Conservation (phyloP, 148 eudicot genomes). For the Cornus suecica region DNA sequence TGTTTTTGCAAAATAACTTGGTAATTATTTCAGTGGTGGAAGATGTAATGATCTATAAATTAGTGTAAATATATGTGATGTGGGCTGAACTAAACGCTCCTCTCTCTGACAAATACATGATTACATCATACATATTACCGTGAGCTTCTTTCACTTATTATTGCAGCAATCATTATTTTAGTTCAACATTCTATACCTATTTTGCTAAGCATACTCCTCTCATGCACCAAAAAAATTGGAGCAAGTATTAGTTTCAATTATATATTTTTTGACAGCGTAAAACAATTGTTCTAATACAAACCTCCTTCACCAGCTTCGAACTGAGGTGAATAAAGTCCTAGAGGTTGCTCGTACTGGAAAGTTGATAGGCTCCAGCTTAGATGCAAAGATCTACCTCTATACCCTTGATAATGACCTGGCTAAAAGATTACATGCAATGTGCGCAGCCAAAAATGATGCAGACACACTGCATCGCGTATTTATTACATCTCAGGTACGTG, state of each 20-base stretch:
- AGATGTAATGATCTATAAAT: too few species aligned
- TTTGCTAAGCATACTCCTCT: not conserved
- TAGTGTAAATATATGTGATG: too few species aligned
- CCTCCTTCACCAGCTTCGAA: conserved; percentile 62
- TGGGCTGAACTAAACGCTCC: too few species aligned
- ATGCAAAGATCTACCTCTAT: conserved; percentile 89
- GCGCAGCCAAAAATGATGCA: conserved; percentile 61
- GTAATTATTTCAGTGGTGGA: too few species aligned
- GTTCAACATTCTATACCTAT: too few species aligned
- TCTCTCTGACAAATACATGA: too few species aligned
- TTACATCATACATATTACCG: too few species aligned
- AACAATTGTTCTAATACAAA: not conserved
- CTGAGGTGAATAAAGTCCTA: conserved; percentile 90
- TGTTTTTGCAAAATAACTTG: too few species aligned
- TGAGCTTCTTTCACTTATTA: too few species aligned
- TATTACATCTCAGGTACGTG: conserved; percentile 87
- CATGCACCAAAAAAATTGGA: too few species aligned
- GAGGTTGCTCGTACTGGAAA: conserved; percentile 84
- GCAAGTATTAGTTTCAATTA: too few species aligned
- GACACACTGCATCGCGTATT: conserved; percentile 80
- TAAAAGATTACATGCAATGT: conserved; percentile 54
- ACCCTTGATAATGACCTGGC: conserved; percentile 51
- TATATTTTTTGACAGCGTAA: not conserved
- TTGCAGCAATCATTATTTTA: too few species aligned
- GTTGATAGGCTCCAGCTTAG: conserved; percentile 90